phyloP scores from a whole-genome alignment of 495 filamentous ascomycete genomes.

The Amphirosellinia nigrospora region DNA sequence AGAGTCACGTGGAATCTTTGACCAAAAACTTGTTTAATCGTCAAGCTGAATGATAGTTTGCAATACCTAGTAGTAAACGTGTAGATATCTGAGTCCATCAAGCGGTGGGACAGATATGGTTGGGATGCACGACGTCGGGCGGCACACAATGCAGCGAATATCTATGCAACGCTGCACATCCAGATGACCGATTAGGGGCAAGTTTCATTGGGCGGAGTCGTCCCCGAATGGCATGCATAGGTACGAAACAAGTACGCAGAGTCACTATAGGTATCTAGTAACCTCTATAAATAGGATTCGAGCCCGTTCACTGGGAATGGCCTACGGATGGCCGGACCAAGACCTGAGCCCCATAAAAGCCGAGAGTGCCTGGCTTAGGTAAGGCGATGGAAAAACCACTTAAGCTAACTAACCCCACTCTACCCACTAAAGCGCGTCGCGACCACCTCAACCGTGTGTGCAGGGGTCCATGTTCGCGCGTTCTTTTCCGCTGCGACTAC shows the following conservation, averaged over 20 bases:
- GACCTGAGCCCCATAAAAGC: not conserved
- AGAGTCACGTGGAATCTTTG: not conserved
- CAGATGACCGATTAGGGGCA: not conserved
- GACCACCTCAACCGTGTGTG: conserved; percentile 11
- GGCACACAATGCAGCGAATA: not conserved
- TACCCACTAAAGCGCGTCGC: conserved; percentile 25
- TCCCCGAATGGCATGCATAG: not conserved
- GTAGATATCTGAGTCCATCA: not conserved
- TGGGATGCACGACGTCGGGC: conserved; percentile 2
- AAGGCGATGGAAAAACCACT: conserved; percentile 19
- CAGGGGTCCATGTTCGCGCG: conserved; percentile 24
- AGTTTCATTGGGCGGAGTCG: conserved; percentile 5
- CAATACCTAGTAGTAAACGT: not conserved
- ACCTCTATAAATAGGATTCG: not conserved
- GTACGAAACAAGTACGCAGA: not conserved
- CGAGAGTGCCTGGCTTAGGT: conserved; percentile 5
- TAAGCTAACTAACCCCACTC: conserved; percentile 14
- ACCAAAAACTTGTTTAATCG: not conserved
- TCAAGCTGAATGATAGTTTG: not conserved
- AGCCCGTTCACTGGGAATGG: not conserved
- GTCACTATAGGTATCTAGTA: not conserved
- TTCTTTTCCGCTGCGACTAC: not conserved
- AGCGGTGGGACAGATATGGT: not conserved
- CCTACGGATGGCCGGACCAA: not conserved
- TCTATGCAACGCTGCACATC: not conserved